Base-by-base conservation (phyloP, 179 eudicot species). In the Corrigiola litoralis region DNA sequence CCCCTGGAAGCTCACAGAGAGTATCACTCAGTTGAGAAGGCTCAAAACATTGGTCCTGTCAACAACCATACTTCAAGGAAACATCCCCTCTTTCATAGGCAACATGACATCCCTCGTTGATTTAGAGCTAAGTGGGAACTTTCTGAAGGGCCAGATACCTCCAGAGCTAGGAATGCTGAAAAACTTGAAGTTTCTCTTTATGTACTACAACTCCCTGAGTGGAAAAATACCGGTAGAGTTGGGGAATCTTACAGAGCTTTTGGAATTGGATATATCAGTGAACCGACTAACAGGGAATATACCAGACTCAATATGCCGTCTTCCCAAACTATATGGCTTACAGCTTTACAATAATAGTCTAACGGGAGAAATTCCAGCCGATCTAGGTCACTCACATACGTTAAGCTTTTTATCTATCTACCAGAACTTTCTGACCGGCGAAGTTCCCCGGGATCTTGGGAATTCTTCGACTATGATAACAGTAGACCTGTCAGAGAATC, bases 321-420 rank as follows among this genome's bases (percentile, higher is more conserved):
- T 92, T 34, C 87, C 95, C 4, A 82, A 81, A 18, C 88, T 92
- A 14, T 20, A 63, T 37, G 64, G 67, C 6, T 68, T 92, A 69
- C 98, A 92, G 79, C 73, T 92, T 47, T 92, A 87, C 87, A 85
- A 84, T 79, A 92, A 85, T 69, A 84, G 83, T 72, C 82, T 92
- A 42, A 74, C 80, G 4, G 98, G 96, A 32, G 70, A 79, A 36
- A 78, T 92, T 37, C 90, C 96, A 0, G 55, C 49, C 8, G 75
- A 31, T 6, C 49, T 89, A 34, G 95, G 78, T 9, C 77, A 84
- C 44, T 83, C 90, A 1, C 82, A 64, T 11, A 78, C 77, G 11
- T 65, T 92, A 71, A 75, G 67, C 32, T 63, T 44, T 29, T 70
- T 92, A 64, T 87, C 96, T 6, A 67, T 87, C 23, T 92, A 92